Evolutionary conservation across 768 basidiomycete species (phyloP), one percentile per base, ranked within the genome.

Genomic region (Mycena venus): DNA sequence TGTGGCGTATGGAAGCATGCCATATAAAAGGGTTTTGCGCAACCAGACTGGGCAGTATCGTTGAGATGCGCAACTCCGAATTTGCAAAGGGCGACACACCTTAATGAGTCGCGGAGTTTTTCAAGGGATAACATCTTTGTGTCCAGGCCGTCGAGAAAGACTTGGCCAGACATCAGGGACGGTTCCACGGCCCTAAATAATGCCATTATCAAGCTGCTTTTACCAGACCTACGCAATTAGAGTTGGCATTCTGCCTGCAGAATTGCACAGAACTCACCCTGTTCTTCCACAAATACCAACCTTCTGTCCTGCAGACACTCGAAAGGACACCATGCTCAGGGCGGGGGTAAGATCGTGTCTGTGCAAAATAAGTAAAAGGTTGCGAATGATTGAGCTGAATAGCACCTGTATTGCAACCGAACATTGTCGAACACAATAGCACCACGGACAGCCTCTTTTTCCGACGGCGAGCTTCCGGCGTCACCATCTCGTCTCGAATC

Each of bases 1-100:
- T 69, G 32, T 62, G 36, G 8, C 69, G 69, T 15, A 70, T 5
- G 3, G 60, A 14, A 25, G 69, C 69, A 44, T 71, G 21, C 74
- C 74, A 71, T n/a, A 71, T 63, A 31, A 75, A 75, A 12, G 74
- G 74, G 42, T n/a, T 70, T 60, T 71, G 73, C 6, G 69, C 62
- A 14, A 75, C 69, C 42, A 75, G n/a, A 27, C 74, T 71, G 36
- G 21, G 25, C 15, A 17, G 12, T 2, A 58, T 51, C 7, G 31
- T 36, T 8, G 36, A 34, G 29, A 53, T 51, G 19, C 36, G 36
- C 36, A 38, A 38, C 36, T 38, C 7, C n/a, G n/a, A n/a, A n/a
- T n/a, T 9, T 40, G 21, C 59, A 60, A 8, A 25, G 10, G 8
- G 8, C 8, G 44, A 31, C 19, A n/a, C 58, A 75, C 74, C 68